A percentile compares a stretch with the other conserved stretches of the same genome.
Conservation (phyloP, 805 yeast genomes). For the Ogataea sp. region DNA sequence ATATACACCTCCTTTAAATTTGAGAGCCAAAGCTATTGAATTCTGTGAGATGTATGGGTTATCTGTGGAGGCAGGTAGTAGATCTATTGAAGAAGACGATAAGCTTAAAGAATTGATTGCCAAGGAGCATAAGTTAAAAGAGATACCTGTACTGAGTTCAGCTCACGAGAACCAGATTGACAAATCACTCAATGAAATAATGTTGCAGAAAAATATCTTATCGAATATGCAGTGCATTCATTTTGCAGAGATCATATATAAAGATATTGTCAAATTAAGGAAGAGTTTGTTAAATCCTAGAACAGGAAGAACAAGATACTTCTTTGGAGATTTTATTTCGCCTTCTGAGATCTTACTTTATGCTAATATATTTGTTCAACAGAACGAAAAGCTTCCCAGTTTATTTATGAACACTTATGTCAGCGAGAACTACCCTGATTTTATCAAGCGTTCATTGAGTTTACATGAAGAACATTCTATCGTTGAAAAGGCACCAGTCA, state of each 20-base stretch:
- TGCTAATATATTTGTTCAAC: slow-evolving; percentile 29
- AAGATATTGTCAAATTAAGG: slow-evolving; percentile 3
- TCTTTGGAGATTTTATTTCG: slow-evolving; percentile 15
- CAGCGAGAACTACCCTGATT: slow-evolving; percentile 12
- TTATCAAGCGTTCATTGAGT: background rate
- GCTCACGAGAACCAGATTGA: slow-evolving; percentile 18
- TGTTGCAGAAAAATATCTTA: slow-evolving; percentile 19
- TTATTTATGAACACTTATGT: slow-evolving; percentile 30
- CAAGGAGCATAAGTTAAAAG: slow-evolving; percentile 15
- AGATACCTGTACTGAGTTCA: slow-evolving; percentile 21
- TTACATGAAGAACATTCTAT: background rate
- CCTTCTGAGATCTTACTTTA: slow-evolving; percentile 30
- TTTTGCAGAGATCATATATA: slow-evolving; percentile 5
- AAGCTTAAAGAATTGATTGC: slow-evolving; percentile 17
- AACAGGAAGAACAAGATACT: background rate
- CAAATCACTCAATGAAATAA: slow-evolving; percentile 13
- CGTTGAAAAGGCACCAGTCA: background rate
- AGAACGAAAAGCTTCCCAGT: slow-evolving; percentile 30
- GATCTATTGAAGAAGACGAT: slow-evolving; percentile 17
- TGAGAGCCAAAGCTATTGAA: slow-evolving; percentile 25
- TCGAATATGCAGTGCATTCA: slow-evolving; percentile 22
- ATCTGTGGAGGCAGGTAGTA: slow-evolving; percentile 21
- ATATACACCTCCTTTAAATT: slow-evolving; percentile 54
- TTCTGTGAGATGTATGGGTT: slow-evolving; percentile 26
- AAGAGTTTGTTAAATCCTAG: background rate